Conservation (phyloP, 1,139 yeast genomes). For the Pichia sorboxylosa region DNA sequence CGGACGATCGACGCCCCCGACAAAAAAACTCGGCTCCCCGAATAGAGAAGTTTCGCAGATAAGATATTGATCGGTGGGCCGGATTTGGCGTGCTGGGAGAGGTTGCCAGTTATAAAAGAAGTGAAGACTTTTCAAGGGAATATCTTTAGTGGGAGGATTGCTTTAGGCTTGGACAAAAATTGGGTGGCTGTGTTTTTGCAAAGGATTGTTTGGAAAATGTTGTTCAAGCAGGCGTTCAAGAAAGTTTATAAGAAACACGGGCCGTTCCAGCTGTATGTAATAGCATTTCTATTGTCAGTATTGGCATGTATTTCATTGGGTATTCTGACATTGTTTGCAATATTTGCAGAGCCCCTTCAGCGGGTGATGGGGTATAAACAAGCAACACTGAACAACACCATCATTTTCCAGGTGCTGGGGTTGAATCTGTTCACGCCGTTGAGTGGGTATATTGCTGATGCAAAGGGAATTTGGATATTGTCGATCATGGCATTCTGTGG, state of each 20-base stretch:
- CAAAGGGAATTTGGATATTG: conserved; percentile 22
- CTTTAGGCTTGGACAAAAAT: too few species aligned
- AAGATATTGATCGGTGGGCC: too few species aligned
- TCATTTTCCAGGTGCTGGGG: conserved; percentile 23
- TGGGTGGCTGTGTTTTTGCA: too few species aligned
- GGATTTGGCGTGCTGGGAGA: too few species aligned
- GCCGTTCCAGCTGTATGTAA: conserved; percentile 13
- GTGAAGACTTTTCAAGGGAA: too few species aligned
- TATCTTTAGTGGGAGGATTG: too few species aligned
- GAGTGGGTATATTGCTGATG: conserved; percentile 24
- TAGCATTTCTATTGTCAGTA: conserved; percentile 19
- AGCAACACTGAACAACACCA: conserved; percentile 20
- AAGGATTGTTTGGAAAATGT: too few species aligned
- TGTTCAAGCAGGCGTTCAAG: background rate
- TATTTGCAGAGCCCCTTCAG: conserved; percentile 22
- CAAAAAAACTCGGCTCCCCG: too few species aligned
- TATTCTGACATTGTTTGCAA: conserved; percentile 21
- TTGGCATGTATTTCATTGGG: conserved; percentile 22
- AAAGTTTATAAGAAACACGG: conserved; percentile 16
- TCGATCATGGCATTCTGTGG: conserved; percentile 19
- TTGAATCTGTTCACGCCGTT: conserved; percentile 20
- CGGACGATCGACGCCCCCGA: too few species aligned
- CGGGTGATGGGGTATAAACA: conserved; percentile 18
- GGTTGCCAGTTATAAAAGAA: too few species aligned
- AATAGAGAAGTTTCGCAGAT: too few species aligned